Evolutionary conservation across 805 yeast species (phyloP).

Genomic region (Hanseniaspora valbyensis): DNA sequence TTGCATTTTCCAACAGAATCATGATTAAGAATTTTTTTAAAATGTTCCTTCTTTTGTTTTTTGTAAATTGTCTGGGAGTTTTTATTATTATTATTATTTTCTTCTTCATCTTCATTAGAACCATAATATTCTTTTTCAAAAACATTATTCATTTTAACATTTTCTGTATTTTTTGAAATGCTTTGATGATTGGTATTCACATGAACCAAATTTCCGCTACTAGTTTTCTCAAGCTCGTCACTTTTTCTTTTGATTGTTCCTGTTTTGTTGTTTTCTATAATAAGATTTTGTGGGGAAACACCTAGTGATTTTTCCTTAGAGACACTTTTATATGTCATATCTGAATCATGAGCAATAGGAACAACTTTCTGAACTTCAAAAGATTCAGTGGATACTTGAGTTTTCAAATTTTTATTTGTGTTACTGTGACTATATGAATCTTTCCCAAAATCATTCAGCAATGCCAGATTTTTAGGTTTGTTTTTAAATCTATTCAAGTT

Average conservation of each 20-base stretch:
- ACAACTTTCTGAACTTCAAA: not conserved
- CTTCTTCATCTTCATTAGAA: not conserved
- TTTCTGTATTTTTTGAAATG: not conserved
- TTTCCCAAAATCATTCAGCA: not conserved
- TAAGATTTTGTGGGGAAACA: not conserved
- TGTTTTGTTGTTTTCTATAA: not conserved
- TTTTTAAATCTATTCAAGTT: not conserved
- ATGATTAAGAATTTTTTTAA: not conserved
- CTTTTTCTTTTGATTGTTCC: not conserved
- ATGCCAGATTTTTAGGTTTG: not conserved
- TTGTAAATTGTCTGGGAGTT: not conserved
- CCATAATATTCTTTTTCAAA: too few relatives aligned
- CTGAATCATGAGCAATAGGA: too few relatives aligned
- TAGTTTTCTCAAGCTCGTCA: not conserved
- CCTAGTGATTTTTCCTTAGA: constrained; percentile 8
- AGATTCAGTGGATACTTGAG: not conserved
- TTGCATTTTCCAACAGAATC: too few relatives aligned
- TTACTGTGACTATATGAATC: not conserved
- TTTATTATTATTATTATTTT: too few relatives aligned
- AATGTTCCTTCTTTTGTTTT: not conserved
- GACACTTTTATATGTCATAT: constrained; percentile 1
- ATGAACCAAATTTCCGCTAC: not conserved
- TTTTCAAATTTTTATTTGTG: not conserved
- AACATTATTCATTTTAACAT: too few relatives aligned
- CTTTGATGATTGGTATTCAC: not conserved